Percentiles rank a stretch among this genome's conserved stretches.
phyloP scores from a whole-genome alignment of 345 rosid species.

The Aethionema arabicum region DNA sequence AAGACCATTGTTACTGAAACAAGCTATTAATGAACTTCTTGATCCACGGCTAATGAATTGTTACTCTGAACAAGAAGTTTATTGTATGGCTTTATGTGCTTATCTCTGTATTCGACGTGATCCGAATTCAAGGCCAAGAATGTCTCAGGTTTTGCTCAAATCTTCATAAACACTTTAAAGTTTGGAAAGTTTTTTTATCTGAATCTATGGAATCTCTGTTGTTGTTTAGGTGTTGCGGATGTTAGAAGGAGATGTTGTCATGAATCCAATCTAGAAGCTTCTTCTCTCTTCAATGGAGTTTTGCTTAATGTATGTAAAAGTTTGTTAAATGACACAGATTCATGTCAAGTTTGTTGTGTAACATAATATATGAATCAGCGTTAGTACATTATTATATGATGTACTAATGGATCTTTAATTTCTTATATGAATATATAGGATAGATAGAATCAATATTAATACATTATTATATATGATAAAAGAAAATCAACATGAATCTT shows the following conservation, averaged over 20 bases:
- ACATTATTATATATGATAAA: conserved; percentile 1
- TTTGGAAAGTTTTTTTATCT: background rate
- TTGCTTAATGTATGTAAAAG: conserved; percentile 14
- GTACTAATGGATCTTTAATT: too few species aligned
- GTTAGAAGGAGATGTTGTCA: conserved; percentile 64
- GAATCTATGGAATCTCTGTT: conserved; percentile 10
- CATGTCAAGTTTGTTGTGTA: conserved; percentile 14
- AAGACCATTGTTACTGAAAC: conserved; percentile 78
- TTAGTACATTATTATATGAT: too few species aligned
- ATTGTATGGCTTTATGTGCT: conserved; percentile 83
- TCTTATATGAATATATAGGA: too few species aligned
- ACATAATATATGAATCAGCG: too few species aligned
- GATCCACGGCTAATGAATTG: conserved; percentile 66
- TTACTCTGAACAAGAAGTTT: conserved; percentile 65
- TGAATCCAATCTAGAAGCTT: conserved; percentile 39
- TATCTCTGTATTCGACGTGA: conserved; percentile 84
- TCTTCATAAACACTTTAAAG: background rate
- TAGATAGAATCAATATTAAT: conserved; percentile 8
- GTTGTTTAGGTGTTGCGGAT: conserved; percentile 69
- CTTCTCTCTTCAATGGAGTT: conserved; percentile 15
- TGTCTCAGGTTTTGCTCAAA: conserved; percentile 81
- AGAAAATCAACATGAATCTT: background rate
- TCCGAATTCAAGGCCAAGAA: conserved; percentile 83
- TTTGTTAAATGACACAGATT: conserved; percentile 16
- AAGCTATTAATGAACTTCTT: conserved; percentile 63